Base-by-base conservation (phyloP, 1,139 yeast genomes). In the Blastobotrys arbuscula region DNA sequence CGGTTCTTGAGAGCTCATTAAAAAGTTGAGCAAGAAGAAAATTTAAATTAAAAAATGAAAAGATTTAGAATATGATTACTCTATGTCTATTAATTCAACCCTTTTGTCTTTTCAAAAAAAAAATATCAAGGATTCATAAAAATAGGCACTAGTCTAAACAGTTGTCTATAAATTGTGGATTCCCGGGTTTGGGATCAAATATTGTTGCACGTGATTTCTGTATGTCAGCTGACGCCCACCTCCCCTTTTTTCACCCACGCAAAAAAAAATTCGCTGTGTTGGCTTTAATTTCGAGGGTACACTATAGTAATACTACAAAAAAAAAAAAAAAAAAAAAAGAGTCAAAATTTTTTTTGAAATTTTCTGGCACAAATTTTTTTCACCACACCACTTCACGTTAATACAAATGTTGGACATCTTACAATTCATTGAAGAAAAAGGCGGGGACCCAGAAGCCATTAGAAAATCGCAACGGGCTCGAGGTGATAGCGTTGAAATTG, bases 401-500 rank as follows among this genome's bases (percentile, higher is more conserved):
- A 35, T 9, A 35, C 20, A 26, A 45, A 90, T 92, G 98, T 82
- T 92, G 72, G 97, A 90, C 68, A 87, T 92, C 58, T 77, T 83
- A 62, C 84, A 86, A 64, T 92, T 92, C 67, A 81, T 92, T 60
- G 95, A 82, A 60, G 98, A 92, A 67, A 89, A 88, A 71, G 98
- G 98, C 53, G 98, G 97, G 58, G 80, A 89, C 68, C 97, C 98
- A 40, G 94, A 89, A 59, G 74, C 75, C 54, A 88, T 92, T 65
- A 84, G 84, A 67, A 81, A 74, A 61, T 89, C 97, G 35, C 98
- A 92, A 71, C 80, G 75, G 69, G 95, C 95, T 57, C 87, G 99
- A 75, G 96, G 96, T 53, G 97, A 81, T 60, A 74, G 94, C 31
- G 97, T 89, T 47, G 98, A 92, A 70, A 66, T 92, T 50, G 97